Evolutionary conservation across 495 filamentous ascomycete genomes (phyloP).

Genomic region (Chaetomidium leptoderma): DNA sequence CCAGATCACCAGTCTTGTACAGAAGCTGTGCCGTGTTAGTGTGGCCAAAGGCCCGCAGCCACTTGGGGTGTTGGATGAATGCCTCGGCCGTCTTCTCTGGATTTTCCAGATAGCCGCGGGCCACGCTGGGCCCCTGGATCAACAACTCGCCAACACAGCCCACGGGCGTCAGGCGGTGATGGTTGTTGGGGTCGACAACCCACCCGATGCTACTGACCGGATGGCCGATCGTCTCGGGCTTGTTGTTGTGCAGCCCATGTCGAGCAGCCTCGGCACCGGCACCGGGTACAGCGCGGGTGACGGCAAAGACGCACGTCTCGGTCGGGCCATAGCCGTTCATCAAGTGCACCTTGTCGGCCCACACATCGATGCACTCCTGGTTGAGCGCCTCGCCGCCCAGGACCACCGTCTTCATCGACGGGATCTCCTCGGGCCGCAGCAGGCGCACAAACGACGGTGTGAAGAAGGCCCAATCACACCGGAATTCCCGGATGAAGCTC

Average conservation of each 20-base stretch:
- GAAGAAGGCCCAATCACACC: slow-evolving; percentile 4
- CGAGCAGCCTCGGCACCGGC: too few species aligned
- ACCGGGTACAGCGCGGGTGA: too few species aligned
- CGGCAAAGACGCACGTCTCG: slow-evolving; percentile 14
- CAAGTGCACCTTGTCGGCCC: slow-evolving; percentile 6
- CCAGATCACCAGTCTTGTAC: slow-evolving; percentile 24
- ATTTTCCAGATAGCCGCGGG: slow-evolving; percentile 9
- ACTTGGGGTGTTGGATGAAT: slow-evolving; percentile 10
- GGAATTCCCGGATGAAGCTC: slow-evolving; percentile 7
- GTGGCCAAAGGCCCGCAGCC: background rate
- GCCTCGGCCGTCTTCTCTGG: background rate
- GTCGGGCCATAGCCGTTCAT: slow-evolving; percentile 10
- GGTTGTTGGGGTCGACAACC: slow-evolving; percentile 3
- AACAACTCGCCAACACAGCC: slow-evolving; percentile 9
- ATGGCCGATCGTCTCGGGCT: slow-evolving; percentile 10
- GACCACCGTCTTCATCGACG: slow-evolving; percentile 5
- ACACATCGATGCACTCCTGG: slow-evolving; percentile 12
- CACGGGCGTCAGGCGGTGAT: slow-evolving; percentile 7
- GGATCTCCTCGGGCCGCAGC: background rate
- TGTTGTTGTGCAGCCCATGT: too few species aligned
- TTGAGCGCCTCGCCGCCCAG: slow-evolving; percentile 9
- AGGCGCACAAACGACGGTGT: slow-evolving; percentile 9
- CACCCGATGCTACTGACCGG: slow-evolving; percentile 6
- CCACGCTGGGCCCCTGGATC: slow-evolving; percentile 8
- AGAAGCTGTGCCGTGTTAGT: background rate